Conservation (phyloP, 2,329 filamentous ascomycete species). For the Venturia carpophila region DNA sequence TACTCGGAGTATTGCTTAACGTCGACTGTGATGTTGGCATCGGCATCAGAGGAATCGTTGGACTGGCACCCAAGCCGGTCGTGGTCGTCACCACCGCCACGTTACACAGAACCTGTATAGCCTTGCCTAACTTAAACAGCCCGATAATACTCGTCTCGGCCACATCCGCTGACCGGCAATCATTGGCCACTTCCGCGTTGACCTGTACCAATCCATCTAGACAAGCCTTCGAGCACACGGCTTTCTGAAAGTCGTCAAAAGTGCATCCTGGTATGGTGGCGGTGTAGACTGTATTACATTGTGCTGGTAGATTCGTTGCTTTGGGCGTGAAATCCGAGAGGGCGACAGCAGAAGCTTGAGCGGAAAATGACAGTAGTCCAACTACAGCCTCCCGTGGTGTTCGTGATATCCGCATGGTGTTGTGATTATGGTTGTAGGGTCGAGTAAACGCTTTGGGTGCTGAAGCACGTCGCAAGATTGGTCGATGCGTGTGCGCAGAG, state of each 20-base stretch:
- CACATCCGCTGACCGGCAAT: slow-evolving; percentile 31
- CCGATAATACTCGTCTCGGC: slow-evolving; percentile 35
- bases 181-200: slow-evolving; percentile 26
- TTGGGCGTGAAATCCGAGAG: slow-evolving; percentile 40
- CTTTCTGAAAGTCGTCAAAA: slow-evolving; percentile 32
- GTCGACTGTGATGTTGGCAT: slow-evolving; percentile 7
- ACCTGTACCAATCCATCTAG: slow-evolving; percentile 35
- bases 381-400: slow-evolving; percentile 20
- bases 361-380: slow-evolving; percentile 24
- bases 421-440: slow-evolving; percentile 1
- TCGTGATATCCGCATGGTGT: slow-evolving; percentile 9
- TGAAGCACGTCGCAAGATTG: slow-evolving; percentile 10
- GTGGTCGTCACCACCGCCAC: slow-evolving; percentile 25
- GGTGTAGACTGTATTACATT: slow-evolving; percentile 37
- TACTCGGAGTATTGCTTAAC: not conserved
- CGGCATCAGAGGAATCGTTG: slow-evolving; percentile 2
- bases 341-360: slow-evolving; percentile 31
- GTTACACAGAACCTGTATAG: slow-evolving; percentile 34
- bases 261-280: slow-evolving; percentile 34
- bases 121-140: slow-evolving; percentile 35
- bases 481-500: slow-evolving; percentile 3
- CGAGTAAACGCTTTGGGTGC: slow-evolving; percentile 9
- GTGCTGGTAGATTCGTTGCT: slow-evolving; percentile 32
- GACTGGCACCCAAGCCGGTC: slow-evolving; percentile 4
- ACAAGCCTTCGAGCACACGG: slow-evolving; percentile 31